These are phyloP conservation scores for Erythrophleum ivorense DNA, from an alignment of 331 rosid genomes.

Conservation along the genomic window DNA sequence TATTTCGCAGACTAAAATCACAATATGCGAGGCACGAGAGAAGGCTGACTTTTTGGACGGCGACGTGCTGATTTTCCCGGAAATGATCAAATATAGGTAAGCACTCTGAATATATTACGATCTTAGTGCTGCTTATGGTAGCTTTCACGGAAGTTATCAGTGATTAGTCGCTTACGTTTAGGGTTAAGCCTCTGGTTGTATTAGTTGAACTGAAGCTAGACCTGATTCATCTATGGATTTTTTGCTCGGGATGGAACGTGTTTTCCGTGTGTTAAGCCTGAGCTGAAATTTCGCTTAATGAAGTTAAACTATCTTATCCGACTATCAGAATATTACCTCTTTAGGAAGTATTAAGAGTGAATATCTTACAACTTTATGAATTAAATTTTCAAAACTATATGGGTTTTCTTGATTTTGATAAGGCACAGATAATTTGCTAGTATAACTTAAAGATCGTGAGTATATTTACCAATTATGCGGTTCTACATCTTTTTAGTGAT, in stretches of 20 bases:
- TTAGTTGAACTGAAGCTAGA: background rate
- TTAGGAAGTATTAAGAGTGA: background rate
- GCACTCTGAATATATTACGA: background rate
- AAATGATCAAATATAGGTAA: slow-evolving; percentile 82
- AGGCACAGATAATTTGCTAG: background rate
- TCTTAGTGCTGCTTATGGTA: background rate
- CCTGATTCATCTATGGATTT: background rate
- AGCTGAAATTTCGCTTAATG: background rate
- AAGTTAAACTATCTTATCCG: background rate
- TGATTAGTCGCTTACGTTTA: background rate
- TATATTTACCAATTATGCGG: background rate
- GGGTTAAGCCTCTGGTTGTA: background rate
- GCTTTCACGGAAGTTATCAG: background rate
- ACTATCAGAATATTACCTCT: background rate
- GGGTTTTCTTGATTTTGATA: background rate
- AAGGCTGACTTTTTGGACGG: slow-evolving; percentile 68
- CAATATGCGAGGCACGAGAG: slow-evolving; percentile 72
- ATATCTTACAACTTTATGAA: background rate
- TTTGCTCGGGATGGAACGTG: background rate
- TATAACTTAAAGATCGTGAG: background rate
- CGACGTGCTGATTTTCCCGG: slow-evolving; percentile 85
- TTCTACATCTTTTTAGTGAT: background rate
- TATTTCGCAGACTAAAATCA: slow-evolving; percentile 64
- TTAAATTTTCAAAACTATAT: background rate
- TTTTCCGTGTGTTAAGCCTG: background rate